phyloP scores from a whole-genome alignment of 1,139 yeast genomes.

The Wickerhamomyces sp. region DNA sequence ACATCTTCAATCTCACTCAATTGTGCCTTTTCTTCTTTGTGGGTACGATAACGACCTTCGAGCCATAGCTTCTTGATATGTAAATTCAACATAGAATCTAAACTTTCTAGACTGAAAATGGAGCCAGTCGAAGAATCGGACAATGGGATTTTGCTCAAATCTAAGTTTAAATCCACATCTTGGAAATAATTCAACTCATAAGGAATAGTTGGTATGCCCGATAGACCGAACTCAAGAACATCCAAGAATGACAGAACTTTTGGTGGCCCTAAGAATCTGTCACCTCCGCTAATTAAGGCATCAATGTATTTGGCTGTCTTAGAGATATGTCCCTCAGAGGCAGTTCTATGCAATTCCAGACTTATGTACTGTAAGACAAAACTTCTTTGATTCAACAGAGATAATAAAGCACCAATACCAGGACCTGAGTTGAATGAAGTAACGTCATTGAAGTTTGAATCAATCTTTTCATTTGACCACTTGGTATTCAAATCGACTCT shows the following conservation, averaged over 20 bases:
- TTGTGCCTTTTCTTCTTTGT: slow-evolving; percentile 13
- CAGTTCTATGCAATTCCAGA: slow-evolving; percentile 65
- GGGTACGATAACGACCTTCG: slow-evolving; percentile 18
- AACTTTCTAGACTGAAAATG: slow-evolving; percentile 28
- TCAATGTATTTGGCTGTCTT: slow-evolving; percentile 51
- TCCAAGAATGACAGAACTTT: slow-evolving; percentile 66
- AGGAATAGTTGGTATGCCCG: slow-evolving; percentile 27
- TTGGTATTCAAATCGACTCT: slow-evolving; percentile 39
- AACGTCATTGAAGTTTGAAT: slow-evolving; percentile 36
- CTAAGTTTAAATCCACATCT: slow-evolving; percentile 34
- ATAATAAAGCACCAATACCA: slow-evolving; percentile 50
- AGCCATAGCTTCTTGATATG: slow-evolving; percentile 17
- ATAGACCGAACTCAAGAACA: slow-evolving; percentile 48
- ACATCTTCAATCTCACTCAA: slow-evolving; percentile 19
- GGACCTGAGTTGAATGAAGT: slow-evolving; percentile 33
- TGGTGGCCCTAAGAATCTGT: slow-evolving; percentile 41
- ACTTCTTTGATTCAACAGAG: slow-evolving; percentile 61
- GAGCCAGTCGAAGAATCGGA: slow-evolving; percentile 24
- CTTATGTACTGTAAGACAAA: slow-evolving; percentile 61
- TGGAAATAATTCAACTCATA: slow-evolving; percentile 28
- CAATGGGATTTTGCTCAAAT: slow-evolving; percentile 22
- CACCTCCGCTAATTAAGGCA: slow-evolving; percentile 39
- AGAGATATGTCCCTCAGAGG: slow-evolving; percentile 46
- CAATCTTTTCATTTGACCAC: slow-evolving; percentile 51
- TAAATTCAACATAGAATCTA: slow-evolving; percentile 29